phyloP scores from a whole-genome alignment of 192 early-diverging fungal genomes.

The Coemansia sp. region DNA sequence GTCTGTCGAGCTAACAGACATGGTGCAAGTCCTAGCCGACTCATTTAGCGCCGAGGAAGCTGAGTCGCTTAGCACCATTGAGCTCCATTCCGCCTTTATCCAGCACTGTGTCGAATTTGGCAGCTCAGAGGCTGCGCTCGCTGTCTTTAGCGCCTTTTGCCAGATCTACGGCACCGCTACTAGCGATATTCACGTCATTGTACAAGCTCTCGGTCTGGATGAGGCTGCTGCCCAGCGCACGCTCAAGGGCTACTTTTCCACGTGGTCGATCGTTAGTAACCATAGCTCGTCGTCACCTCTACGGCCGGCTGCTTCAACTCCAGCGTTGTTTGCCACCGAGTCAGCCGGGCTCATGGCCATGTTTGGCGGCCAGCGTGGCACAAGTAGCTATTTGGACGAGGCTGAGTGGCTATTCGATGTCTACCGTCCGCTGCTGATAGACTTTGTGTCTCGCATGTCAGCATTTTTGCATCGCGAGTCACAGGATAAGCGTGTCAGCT shows the following conservation, averaged over 20 bases:
- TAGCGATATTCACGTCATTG: constrained; percentile 20
- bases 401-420: constrained; percentile 69
- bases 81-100: constrained; percentile 18
- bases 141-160: constrained; percentile 13
- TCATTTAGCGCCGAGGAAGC: neutral
- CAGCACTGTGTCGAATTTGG: constrained; percentile 11
- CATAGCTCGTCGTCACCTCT: neutral
- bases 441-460: constrained; percentile 76
- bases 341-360: constrained; percentile 72
- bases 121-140: constrained; percentile 1
- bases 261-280: constrained; percentile 16
- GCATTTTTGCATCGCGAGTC: constrained; percentile 63
- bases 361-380: constrained; percentile 95
- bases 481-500: constrained; percentile 55
- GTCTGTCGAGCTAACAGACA: neutral
- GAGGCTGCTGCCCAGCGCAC: constrained; percentile 13
- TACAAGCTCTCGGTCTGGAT: constrained; percentile 12
- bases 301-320: neutral
- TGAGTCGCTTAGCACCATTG: constrained; percentile 1
- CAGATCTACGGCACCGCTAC: neutral
- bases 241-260: constrained; percentile 31
- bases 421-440: constrained; percentile 70
- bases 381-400: constrained; percentile 83
- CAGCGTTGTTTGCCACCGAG: constrained; percentile 42
- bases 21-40: neutral